These are phyloP conservation scores for Rhizopogon vulgaris DNA, from an alignment of 768 basidiomycete species.

Conservation along the genomic window DNA sequence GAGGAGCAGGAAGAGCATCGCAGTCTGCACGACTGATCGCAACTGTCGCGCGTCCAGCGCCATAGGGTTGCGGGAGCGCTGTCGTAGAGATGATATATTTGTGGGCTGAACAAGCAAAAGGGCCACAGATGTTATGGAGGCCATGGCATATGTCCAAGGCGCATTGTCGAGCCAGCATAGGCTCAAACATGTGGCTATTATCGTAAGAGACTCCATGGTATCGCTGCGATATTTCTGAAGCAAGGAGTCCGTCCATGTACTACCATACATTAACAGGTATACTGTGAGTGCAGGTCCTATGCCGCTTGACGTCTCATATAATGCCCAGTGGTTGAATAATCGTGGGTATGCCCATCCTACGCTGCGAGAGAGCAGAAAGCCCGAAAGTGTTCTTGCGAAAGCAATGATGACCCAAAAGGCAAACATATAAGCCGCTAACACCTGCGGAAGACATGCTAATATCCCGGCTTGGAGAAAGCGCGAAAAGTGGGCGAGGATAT, in stretches of 20 bases:
- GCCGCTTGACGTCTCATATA: conserved; percentile 33
- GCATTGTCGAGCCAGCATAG: conserved; percentile 26
- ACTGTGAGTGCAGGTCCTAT: conserved; percentile 28
- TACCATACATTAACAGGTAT: conserved; percentile 15
- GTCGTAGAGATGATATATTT: not conserved
- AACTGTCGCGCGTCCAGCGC: conserved; percentile 3
- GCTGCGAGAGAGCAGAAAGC: conserved; percentile 20
- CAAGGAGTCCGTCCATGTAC: not conserved
- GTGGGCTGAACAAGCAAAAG: conserved; percentile 10
- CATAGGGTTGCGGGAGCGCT: conserved; percentile 1
- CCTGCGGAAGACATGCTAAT: not conserved
- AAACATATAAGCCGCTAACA: not conserved
- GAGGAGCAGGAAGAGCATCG: conserved; percentile 15
- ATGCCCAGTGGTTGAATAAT: conserved; percentile 34
- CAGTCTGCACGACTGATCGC: conserved; percentile 12
- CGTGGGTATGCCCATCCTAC: conserved; percentile 33
- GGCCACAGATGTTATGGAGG: conserved; percentile 19
- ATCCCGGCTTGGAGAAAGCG: conserved; percentile 12
- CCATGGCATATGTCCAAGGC: conserved; percentile 34
- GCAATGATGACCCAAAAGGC: conserved; percentile 17
- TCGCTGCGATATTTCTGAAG: conserved; percentile 8
- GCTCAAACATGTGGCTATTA: conserved; percentile 7
- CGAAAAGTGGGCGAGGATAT: conserved; percentile 14
- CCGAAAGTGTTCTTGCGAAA: conserved; percentile 11
- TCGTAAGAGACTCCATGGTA: conserved; percentile 7